A percentile compares a stretch with the other conserved stretches of the same genome.
These are phyloP conservation scores for Globisporangium carolinianum DNA, from an alignment of 352 stramenopile genomes.

Conservation along the genomic window DNA sequence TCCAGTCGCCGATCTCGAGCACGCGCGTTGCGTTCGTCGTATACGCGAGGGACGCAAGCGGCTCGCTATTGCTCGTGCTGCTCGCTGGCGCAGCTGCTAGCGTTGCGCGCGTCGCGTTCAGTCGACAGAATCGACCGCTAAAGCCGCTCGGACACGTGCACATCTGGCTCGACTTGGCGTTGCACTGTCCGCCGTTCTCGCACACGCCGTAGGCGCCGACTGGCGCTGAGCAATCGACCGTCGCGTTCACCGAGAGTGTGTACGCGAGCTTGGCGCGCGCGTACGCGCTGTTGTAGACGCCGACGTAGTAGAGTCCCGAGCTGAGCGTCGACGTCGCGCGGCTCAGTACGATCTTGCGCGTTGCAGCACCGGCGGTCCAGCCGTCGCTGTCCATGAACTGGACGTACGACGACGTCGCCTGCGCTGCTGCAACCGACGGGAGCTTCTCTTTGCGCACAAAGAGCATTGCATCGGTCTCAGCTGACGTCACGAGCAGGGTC, in stretches of 20 bases:
- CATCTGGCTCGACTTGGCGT: constrained; percentile 31
- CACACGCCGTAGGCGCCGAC: constrained; percentile 27
- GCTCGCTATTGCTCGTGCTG: not conserved
- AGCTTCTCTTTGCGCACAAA: constrained; percentile 64
- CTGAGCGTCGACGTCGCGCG: constrained; percentile 57
- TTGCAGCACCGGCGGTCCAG: constrained; percentile 32
- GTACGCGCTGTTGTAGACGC: constrained; percentile 69
- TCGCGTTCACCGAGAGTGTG: constrained; percentile 45
- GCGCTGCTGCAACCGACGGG: constrained; percentile 20
- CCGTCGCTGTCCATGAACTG: constrained; percentile 47
- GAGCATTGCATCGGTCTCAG: constrained; percentile 62
- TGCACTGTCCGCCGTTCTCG: constrained; percentile 40
- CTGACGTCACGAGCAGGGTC: constrained; percentile 24
- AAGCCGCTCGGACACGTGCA: constrained; percentile 37
- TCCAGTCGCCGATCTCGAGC: constrained; percentile 43
- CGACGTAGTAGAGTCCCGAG: constrained; percentile 68
- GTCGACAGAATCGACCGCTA: constrained; percentile 38
- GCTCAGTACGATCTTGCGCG: constrained; percentile 50
- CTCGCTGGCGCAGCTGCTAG: constrained; percentile 5
- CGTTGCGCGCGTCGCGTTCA: constrained; percentile 16
- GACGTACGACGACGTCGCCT: constrained; percentile 15
- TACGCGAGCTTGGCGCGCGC: constrained; percentile 41
- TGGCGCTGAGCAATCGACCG: constrained; percentile 25
- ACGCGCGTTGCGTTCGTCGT: constrained; percentile 14
- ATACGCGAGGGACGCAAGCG: constrained; percentile 23